phyloP scores from a whole-genome alignment of 306 rosid species.

The Lotus japonicus region DNA sequence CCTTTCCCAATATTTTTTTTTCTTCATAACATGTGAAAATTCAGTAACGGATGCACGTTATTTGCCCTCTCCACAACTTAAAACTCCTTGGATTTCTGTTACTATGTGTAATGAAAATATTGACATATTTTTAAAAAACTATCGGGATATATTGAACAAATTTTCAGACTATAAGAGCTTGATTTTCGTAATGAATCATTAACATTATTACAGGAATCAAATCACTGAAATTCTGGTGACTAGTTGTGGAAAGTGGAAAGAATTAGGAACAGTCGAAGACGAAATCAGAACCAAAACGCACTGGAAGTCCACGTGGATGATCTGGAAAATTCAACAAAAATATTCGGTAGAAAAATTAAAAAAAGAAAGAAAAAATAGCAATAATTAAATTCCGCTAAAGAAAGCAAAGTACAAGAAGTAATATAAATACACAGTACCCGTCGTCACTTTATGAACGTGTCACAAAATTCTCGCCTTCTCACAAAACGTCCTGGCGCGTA shows the following conservation, averaged over 20 bases:
- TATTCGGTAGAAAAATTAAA: background rate
- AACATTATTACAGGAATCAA: no score
- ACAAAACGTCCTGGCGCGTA: conserved; percentile 25
- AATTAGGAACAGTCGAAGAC: background rate
- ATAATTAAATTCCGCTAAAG: background rate
- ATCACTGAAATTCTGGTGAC: background rate
- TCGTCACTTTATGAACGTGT: background rate
- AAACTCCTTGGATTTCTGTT: no score
- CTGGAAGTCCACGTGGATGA: conserved; percentile 30
- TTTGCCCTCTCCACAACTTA: no score
- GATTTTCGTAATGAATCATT: no score
- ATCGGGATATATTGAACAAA: no score
- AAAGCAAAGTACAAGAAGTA: background rate
- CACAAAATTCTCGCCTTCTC: conserved; percentile 11
- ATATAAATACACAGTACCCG: background rate
- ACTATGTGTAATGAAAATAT: no score
- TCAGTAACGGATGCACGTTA: no score
- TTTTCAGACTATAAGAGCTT: no score
- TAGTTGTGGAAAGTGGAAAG: background rate
- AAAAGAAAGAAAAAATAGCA: background rate
- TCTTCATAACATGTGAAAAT: no score
- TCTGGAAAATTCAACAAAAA: background rate
- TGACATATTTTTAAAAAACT: no score
- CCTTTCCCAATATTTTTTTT: no score
- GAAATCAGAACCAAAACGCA: background rate